Evolutionary conservation across 192 early-diverging fungal genomes (phyloP).

Genomic region (Powellomyces hirtus): DNA sequence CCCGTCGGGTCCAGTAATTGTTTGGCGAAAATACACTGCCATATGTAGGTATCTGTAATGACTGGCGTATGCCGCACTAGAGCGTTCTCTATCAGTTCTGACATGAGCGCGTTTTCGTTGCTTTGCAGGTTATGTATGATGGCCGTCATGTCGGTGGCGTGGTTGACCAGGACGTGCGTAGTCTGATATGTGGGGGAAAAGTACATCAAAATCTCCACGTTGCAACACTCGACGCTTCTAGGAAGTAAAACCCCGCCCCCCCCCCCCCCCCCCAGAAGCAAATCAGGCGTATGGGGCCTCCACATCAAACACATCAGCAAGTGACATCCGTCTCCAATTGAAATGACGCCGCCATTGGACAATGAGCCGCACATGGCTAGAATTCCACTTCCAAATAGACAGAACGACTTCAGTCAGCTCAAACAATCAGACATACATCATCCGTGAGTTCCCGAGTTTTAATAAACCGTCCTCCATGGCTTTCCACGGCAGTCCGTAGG

Average conservation of each 20-base stretch:
- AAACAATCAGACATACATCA: slow-evolving; percentile 1
- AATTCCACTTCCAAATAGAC: too few species aligned
- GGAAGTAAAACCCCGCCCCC: too few species aligned
- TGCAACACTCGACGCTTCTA: too few species aligned
- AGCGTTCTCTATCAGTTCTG: slow-evolving; percentile 27
- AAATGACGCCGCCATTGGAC: too few species aligned
- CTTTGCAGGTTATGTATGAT: slow-evolving; percentile 15
- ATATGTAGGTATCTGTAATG: slow-evolving; percentile 25
- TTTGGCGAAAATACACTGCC: slow-evolving; percentile 29
- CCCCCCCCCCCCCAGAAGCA: too few species aligned
- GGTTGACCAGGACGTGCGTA: slow-evolving; percentile 7
- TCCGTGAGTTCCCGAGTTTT: not conserved
- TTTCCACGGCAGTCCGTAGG: not conserved
- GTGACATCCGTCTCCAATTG: too few species aligned
- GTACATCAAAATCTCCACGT: too few species aligned
- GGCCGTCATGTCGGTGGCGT: slow-evolving; percentile 5
- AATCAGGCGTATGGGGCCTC: too few species aligned
- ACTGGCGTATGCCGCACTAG: slow-evolving; percentile 17
- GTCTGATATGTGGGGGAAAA: not conserved
- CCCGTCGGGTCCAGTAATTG: slow-evolving; percentile 2
- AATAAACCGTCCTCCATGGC: not conserved
- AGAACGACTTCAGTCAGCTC: too few species aligned
- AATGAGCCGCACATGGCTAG: too few species aligned
- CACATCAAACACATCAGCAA: too few species aligned
- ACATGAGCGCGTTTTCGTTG: slow-evolving; percentile 11